Evolutionary conservation across 179 eudicot genomes (phyloP).

Genomic region (Sideroxylon spinosum): DNA sequence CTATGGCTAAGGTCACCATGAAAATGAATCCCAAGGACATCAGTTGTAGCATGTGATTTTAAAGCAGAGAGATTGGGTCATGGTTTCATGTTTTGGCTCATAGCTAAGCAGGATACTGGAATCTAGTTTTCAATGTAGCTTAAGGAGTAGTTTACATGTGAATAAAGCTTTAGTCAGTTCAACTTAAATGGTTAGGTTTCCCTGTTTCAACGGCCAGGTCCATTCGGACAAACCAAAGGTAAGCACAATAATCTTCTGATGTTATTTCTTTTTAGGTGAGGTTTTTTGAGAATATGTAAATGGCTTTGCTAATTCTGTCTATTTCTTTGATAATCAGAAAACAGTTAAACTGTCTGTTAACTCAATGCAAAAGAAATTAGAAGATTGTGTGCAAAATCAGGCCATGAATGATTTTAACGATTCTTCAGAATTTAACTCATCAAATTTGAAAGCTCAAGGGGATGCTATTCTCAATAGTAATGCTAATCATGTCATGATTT

Average conservation of each 20-base stretch:
- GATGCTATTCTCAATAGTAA: conserved; percentile 16
- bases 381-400: conserved; percentile 38
- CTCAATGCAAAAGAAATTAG: conserved; percentile 59
- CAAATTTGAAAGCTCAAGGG: conserved; percentile 24
- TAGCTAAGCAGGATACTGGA: conserved; percentile 16
- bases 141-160: conserved; percentile 25
- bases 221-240: conserved; percentile 67
- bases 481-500: conserved; percentile 22
- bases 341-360: conserved; percentile 52
- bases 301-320: conserved; percentile 1
- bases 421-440: conserved; percentile 15
- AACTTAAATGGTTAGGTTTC: conserved; percentile 65
- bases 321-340: conserved; percentile 40
- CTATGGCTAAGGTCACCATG: conserved; percentile 69
- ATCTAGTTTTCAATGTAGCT: conserved; percentile 22
- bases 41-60: conserved; percentile 27
- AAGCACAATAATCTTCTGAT: conserved; percentile 20
- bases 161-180: conserved; percentile 22
- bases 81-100: conserved; percentile 19
- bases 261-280: not conserved
- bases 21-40: conserved; percentile 9
- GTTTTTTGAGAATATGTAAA: not conserved
- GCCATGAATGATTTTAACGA: conserved; percentile 19
- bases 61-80: conserved; percentile 15
- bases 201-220: conserved; percentile 61